Conservation (phyloP, 257 asterid genomes). For the Cynanchum wilfordii region DNA sequence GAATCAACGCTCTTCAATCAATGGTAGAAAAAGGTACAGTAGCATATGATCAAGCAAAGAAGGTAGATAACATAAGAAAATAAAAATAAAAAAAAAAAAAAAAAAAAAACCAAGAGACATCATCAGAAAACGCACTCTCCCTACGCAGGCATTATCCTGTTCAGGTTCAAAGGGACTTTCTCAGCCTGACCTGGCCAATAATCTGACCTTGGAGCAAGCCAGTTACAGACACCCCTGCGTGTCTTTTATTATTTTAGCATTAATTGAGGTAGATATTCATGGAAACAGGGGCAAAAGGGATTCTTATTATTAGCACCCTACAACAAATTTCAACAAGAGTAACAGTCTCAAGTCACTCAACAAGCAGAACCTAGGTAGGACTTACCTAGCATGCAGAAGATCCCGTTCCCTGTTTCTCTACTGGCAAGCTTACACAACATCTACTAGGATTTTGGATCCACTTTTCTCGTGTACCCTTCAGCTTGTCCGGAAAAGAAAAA, state of each 20-base stretch:
- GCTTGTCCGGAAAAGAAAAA: slow-evolving; percentile 17
- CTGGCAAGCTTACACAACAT: slow-evolving; percentile 23
- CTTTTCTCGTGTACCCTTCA: slow-evolving; percentile 20
- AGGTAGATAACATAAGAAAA: no score
- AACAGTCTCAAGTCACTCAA: slow-evolving; percentile 24
- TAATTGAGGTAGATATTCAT: slow-evolving; percentile 36
- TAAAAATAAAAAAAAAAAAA: no score
- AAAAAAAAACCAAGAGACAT: no score
- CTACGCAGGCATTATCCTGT: slow-evolving; percentile 99
- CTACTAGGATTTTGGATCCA: slow-evolving; percentile 10
- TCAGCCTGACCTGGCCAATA: slow-evolving; percentile 66
- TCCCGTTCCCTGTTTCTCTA: slow-evolving; percentile 23
- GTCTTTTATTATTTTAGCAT: slow-evolving; percentile 30
- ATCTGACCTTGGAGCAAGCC: slow-evolving; percentile 33
- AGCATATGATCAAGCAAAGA: no score
- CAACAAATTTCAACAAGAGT: slow-evolving; percentile 25
- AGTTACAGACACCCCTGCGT: slow-evolving; percentile 88
- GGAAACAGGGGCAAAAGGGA: not conserved
- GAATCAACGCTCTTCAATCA: no score
- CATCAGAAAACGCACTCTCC: slow-evolving; percentile 84
- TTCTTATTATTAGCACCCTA: slow-evolving; percentile 5
- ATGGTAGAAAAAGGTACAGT: no score
- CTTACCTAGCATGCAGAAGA: slow-evolving; percentile 51
- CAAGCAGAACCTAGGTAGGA: slow-evolving; percentile 34
- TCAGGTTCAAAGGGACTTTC: slow-evolving; percentile 99